These are phyloP conservation scores for Alternaria postmessia DNA, from an alignment of 2,329 filamentous ascomycete genomes.

Conservation along the genomic window DNA sequence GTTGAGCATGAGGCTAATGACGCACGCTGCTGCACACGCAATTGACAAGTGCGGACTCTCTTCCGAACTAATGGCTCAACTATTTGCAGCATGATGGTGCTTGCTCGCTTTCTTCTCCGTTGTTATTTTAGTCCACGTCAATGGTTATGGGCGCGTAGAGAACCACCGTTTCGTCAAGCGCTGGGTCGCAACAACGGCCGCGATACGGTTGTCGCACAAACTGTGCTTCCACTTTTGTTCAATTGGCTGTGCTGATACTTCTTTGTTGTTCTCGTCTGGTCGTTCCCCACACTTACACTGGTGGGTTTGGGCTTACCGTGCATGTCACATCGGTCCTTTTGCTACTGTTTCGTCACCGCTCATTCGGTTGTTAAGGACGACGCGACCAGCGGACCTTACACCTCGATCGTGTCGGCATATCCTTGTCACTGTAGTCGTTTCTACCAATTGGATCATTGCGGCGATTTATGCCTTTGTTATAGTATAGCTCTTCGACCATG, in stretches of 20 bases:
- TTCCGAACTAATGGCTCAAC: slow-evolving; percentile 33
- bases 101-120: not conserved
- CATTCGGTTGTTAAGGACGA: slow-evolving; percentile 21
- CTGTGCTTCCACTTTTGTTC: slow-evolving; percentile 1
- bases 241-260: slow-evolving; percentile 9
- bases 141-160: slow-evolving; percentile 5
- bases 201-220: slow-evolving; percentile 9
- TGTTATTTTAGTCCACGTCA: not conserved
- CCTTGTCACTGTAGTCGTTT: slow-evolving; percentile 4
- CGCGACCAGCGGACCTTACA: slow-evolving; percentile 21
- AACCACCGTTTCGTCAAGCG: slow-evolving; percentile 23
- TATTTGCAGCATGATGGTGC: slow-evolving; percentile 11
- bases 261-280: slow-evolving; percentile 23
- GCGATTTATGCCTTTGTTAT: slow-evolving; percentile 9
- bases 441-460: slow-evolving; percentile 14
- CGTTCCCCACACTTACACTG: slow-evolving; percentile 23
- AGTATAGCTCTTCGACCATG: slow-evolving; percentile 6
- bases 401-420: slow-evolving; percentile 14
- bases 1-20: slow-evolving; percentile 33
- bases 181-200: slow-evolving; percentile 12
- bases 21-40: slow-evolving; percentile 38
- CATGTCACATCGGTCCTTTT: slow-evolving; percentile 35
- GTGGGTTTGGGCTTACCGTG: slow-evolving; percentile 21
- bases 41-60: slow-evolving; percentile 31
- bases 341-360: slow-evolving; percentile 35